Percentiles rank a stretch among this genome's conserved stretches.
phyloP scores from a whole-genome alignment of 2,329 filamentous ascomycete species.

The Diatrype stigma region DNA sequence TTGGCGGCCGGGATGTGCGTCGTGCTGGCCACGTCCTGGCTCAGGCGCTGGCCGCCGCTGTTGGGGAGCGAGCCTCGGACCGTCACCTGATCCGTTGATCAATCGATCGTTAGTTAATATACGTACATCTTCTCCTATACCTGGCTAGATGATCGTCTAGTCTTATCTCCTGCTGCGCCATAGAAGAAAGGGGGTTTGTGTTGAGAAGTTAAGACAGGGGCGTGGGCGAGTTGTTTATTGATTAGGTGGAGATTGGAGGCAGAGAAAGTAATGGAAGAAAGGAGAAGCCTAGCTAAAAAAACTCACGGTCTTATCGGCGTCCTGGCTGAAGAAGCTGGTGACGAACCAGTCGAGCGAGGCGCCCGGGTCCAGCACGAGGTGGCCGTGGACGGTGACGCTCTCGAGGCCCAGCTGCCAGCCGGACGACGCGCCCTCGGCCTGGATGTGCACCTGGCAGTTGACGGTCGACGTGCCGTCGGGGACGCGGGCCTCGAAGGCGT shows the following conservation, averaged over 20 bases:
- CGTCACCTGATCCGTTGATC: constrained; percentile 27
- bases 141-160: too few relatives aligned
- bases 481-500: constrained; percentile 21
- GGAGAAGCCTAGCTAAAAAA: neutral
- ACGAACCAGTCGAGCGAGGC: constrained; percentile 30
- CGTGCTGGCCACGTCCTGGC: constrained; percentile 27
- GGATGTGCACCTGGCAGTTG: constrained; percentile 35
- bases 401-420: constrained; percentile 37
- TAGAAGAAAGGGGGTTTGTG: neutral
- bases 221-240: neutral
- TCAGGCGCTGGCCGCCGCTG: constrained; percentile 17
- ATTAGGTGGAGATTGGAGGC: neutral
- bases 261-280: neutral
- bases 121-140: too few relatives aligned
- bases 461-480: constrained; percentile 20
- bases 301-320: constrained; percentile 30
- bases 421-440: constrained; percentile 23
- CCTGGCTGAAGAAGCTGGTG: constrained; percentile 33
- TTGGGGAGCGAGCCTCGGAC: constrained; percentile 25
- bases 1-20: constrained; percentile 18
- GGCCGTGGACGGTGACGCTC: constrained; percentile 29
- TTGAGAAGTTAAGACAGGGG: neutral
- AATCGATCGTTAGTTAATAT: constrained; percentile 1
- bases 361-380: constrained; percentile 28
- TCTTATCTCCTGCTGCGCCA: neutral